A percentile compares a stretch with the other conserved stretches of the same genome.
Evolutionary conservation across 2,329 filamentous ascomycete species (phyloP).

Genomic region (Pseudopithomyces chartarum): DNA sequence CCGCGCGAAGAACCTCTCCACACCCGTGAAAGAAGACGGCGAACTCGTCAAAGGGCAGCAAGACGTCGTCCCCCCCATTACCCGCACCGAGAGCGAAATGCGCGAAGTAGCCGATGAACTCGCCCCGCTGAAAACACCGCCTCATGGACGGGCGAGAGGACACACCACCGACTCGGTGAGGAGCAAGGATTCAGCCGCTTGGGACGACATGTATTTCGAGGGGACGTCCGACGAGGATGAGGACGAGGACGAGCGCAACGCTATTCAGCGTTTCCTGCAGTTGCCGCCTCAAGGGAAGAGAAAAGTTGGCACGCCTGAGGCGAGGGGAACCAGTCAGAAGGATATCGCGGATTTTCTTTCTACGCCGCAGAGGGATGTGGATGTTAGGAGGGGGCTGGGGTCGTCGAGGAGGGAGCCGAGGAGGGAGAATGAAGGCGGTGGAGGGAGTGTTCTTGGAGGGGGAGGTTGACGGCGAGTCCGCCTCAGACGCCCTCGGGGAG

Average conservation of each 20-base stretch:
- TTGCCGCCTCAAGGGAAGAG: constrained; percentile 23
- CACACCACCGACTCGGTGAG: constrained; percentile 33
- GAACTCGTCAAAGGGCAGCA: constrained; percentile 63
- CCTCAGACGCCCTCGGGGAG: constrained; percentile 28
- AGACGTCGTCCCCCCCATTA: constrained; percentile 40
- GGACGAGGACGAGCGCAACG: constrained; percentile 47
- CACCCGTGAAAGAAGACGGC: constrained; percentile 66
- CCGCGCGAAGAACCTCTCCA: constrained; percentile 65
- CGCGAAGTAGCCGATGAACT: constrained; percentile 52
- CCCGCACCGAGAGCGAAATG: constrained; percentile 54
- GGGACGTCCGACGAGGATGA: constrained; percentile 54
- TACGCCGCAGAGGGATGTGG: constrained; percentile 27
- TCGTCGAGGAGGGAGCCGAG: constrained; percentile 21
- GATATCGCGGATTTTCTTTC: constrained; percentile 47
- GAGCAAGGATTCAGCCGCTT: constrained; percentile 50
- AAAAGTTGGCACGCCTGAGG: constrained; percentile 25
- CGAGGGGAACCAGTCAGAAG: constrained; percentile 43
- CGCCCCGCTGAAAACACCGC: constrained; percentile 34
- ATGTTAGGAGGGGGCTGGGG: constrained; percentile 48
- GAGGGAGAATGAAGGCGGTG: no score
- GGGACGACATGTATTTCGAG: constrained; percentile 57
- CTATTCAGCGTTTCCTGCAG: constrained; percentile 44
- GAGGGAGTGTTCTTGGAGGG: constrained; percentile 21
- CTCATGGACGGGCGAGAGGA: constrained; percentile 22
- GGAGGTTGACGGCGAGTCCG: constrained; percentile 21